Percentiles rank a stretch among this genome's conserved stretches.
Evolutionary conservation across 208 protist genomes (phyloP).

Genomic region (Leishmania guyanensis): DNA sequence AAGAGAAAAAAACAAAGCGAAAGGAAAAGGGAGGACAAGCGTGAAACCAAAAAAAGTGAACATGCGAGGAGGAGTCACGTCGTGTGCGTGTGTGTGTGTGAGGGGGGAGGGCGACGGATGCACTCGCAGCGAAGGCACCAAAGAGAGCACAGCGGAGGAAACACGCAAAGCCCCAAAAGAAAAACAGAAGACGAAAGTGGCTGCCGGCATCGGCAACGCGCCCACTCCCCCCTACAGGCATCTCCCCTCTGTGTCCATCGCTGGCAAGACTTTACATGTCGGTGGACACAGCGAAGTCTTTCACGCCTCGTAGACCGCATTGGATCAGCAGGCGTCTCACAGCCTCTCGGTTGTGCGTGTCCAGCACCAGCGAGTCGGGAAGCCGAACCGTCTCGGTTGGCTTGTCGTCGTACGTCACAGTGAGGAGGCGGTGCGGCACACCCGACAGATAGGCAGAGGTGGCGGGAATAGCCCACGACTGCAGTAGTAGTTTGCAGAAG

Average conservation of each 20-base stretch:
- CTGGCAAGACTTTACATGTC: slow-evolving; percentile 3
- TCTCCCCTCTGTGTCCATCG: neutral
- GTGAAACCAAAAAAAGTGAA: neutral
- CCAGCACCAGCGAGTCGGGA: slow-evolving; percentile 68
- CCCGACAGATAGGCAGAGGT: slow-evolving; percentile 65
- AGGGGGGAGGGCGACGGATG: neutral
- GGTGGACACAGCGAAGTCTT: slow-evolving; percentile 32
- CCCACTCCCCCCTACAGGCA: neutral
- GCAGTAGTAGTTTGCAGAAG: slow-evolving; percentile 70
- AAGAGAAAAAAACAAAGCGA: neutral
- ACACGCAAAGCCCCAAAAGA: neutral
- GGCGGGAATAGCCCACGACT: slow-evolving; percentile 75
- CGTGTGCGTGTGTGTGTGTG: neutral
- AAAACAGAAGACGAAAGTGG: neutral
- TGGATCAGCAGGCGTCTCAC: slow-evolving; percentile 64
- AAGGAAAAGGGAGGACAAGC: neutral
- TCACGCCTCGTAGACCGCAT: slow-evolving; percentile 69
- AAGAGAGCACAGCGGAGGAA: neutral
- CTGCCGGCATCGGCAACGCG: neutral
- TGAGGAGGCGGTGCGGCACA: slow-evolving; percentile 50
- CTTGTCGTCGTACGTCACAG: slow-evolving; percentile 70
- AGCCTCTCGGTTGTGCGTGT: slow-evolving; percentile 44
- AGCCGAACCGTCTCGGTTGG: slow-evolving; percentile 56
- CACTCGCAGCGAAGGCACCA: neutral
- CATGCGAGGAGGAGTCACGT: neutral